phyloP scores from a whole-genome alignment of 768 basidiomycete genomes.

The Sarcodon aspratus region DNA sequence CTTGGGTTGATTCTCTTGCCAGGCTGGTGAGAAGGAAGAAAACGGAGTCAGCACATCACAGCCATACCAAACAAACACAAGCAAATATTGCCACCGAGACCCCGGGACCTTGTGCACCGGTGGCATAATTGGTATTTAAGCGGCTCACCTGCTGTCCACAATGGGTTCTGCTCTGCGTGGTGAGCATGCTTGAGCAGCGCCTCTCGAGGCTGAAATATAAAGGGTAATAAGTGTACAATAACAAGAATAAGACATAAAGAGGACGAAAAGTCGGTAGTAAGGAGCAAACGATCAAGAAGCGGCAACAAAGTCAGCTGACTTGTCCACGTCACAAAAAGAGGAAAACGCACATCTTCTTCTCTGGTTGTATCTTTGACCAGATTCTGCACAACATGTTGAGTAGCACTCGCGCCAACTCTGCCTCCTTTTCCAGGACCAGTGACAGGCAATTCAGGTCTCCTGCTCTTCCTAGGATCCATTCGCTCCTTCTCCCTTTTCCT shows the following conservation, averaged over 20 bases:
- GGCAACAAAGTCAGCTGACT: conserved; percentile 8
- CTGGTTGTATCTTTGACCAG: conserved; percentile 84
- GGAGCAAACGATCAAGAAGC: conserved; percentile 4
- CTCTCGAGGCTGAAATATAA: conserved; percentile 71
- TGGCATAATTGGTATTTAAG: conserved; percentile 4
- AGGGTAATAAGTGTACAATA: conserved; percentile 1
- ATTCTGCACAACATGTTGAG: conserved; percentile 93
- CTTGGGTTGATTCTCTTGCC: conserved; percentile 78
- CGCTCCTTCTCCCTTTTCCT: conserved; percentile 85
- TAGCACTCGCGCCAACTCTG: conserved; percentile 91
- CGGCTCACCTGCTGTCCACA: conserved; percentile 73
- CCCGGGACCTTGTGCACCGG: conserved; percentile 5
- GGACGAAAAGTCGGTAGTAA: conserved; percentile 3
- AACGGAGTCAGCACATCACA: conserved; percentile 47
- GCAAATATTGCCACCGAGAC: conserved; percentile 20
- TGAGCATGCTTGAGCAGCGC: conserved; percentile 91
- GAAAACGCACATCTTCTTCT: conserved; percentile 85
- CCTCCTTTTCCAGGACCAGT: conserved; percentile 91
- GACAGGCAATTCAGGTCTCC: conserved; percentile 85
- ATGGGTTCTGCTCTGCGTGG: conserved; percentile 62
- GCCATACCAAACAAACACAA: conserved; percentile 26
- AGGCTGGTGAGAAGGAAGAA: conserved; percentile 52
- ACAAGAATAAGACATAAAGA: not conserved
- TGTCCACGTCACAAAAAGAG: conserved; percentile 9
- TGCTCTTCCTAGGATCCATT: conserved; percentile 84